These are phyloP conservation scores for Leishmania guyanensis DNA, from an alignment of 208 protist species.

Conservation along the genomic window DNA sequence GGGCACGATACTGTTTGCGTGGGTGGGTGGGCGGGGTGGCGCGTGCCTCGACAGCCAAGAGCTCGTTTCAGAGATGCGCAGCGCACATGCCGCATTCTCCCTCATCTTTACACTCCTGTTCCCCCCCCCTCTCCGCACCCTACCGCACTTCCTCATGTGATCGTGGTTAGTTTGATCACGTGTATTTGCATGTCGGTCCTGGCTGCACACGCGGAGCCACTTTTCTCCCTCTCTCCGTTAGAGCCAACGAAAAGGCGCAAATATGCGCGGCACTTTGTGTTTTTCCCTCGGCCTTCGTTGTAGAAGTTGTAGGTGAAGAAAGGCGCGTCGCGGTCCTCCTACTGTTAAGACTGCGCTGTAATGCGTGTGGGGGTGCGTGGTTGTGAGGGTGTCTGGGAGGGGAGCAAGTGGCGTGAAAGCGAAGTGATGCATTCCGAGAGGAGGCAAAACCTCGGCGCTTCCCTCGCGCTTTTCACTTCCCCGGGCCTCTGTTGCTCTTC, in stretches of 20 bases:
- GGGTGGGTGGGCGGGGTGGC: too few relatives aligned
- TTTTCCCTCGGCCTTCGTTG: too few relatives aligned
- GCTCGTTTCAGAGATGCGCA: too few relatives aligned
- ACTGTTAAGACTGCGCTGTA: neutral
- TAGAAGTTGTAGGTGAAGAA: neutral
- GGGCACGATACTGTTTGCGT: too few relatives aligned
- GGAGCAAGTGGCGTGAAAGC: neutral
- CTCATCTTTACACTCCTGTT: too few relatives aligned
- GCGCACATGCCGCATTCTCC: too few relatives aligned
- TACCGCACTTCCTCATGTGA: neutral
- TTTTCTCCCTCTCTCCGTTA: neutral
- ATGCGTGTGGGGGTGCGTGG: neutral
- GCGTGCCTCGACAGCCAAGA: too few relatives aligned
- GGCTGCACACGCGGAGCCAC: neutral
- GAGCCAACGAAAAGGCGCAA: neutral
- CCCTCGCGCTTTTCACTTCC: neutral
- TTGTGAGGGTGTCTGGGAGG: neutral
- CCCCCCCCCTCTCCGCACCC: neutral
- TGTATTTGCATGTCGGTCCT: neutral
- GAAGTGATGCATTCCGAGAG: neutral
- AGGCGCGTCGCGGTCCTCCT: neutral
- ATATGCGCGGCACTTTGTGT: neutral
- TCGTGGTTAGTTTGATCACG: neutral
- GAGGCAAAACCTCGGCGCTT: neutral
- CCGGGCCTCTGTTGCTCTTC: neutral